A percentile compares a stretch with the other conserved stretches of the same genome.
Conservation (phyloP, 2,329 filamentous ascomycete genomes). For the Colletotrichum coccodes region DNA sequence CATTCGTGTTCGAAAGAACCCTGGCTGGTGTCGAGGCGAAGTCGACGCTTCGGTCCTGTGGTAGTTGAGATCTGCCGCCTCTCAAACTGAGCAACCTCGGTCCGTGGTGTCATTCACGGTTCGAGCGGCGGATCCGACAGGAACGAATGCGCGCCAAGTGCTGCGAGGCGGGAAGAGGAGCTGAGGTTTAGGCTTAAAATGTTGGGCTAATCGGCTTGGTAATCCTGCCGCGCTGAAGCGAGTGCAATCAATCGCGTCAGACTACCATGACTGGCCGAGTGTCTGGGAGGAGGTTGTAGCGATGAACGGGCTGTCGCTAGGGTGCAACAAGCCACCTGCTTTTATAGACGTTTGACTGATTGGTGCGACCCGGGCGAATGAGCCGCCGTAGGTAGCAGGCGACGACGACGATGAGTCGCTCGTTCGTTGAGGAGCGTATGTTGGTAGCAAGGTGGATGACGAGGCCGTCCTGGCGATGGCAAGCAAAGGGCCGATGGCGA, state of each 20-base stretch:
- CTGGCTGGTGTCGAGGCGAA: slow-evolving; percentile 12
- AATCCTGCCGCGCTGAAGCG: neutral
- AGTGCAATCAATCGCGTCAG: neutral
- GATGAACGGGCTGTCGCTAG: neutral
- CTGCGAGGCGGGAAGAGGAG: slow-evolving; percentile 15
- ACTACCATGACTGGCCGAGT: neutral
- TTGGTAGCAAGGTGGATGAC: slow-evolving; percentile 10
- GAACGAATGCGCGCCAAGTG: slow-evolving; percentile 7
- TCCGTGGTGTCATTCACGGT: neutral
- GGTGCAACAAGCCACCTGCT: neutral
- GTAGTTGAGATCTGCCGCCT: slow-evolving; percentile 12
- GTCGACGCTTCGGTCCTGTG: slow-evolving; percentile 12
- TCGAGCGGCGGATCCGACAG: neutral
- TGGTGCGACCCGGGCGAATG: neutral
- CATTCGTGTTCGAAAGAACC: neutral
- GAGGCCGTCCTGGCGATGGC: neutral
- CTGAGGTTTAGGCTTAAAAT: neutral
- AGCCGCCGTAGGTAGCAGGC: neutral
- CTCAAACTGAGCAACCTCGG: slow-evolving; percentile 8
- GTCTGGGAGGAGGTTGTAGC: neutral
- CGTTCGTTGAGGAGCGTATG: neutral
- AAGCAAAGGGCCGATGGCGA: neutral
- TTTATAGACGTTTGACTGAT: neutral
- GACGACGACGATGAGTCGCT: neutral
- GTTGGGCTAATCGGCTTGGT: neutral